Base-by-base conservation (phyloP, 163 green algal genomes). In the Scenedesmus sp. region DNA sequence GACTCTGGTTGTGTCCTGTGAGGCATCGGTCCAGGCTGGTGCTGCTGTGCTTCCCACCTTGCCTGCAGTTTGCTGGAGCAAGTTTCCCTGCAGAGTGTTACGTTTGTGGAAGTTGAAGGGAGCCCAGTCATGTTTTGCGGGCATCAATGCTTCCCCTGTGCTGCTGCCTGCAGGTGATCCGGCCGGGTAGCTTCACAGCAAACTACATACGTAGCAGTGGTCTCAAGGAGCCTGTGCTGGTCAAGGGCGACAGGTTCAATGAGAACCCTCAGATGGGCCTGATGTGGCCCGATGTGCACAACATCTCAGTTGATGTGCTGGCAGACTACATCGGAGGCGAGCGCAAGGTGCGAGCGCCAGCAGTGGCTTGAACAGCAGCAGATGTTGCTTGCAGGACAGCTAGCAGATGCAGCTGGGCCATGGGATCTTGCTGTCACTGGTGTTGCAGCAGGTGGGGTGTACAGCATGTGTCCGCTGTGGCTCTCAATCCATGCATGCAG, bases 211-310 rank as follows among this genome's bases (percentile, higher is more conserved):
- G 87, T 5, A 68, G 30, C 49, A 86, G 35, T 16, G 87, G 87
- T 9, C 56, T 91, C 13, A 91, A 87, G 44, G 83, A 53, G 24
- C 87, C 87, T 40, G 37, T 87, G 59, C 87, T 91, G 51, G 68
- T 91, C 78, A 91, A 91, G 49, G 87, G 87, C 22, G 87, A 91
- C 59, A 35, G 78, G 26, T 91, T 83, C 56, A 91, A 91, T 61
- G 78, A 87, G 40, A 91, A 79, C 59, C 87, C 87, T 0, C 87
- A 91, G 42, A 53, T 91, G 87, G 87, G 87, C n/a, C 76, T 91
- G 26, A 85, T 86, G 51, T 86, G 73, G 78, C 86, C 86, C 12
- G 86, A 91, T 44, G 78, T 86, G 13, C 49, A 81, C 51, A 86
- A 33, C 53, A 76, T 91, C 43, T 70, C 73, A n/a, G 86, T 91